Evolutionary conservation across 768 basidiomycete genomes (phyloP).

Genomic region (Tephrocybe rancida): DNA sequence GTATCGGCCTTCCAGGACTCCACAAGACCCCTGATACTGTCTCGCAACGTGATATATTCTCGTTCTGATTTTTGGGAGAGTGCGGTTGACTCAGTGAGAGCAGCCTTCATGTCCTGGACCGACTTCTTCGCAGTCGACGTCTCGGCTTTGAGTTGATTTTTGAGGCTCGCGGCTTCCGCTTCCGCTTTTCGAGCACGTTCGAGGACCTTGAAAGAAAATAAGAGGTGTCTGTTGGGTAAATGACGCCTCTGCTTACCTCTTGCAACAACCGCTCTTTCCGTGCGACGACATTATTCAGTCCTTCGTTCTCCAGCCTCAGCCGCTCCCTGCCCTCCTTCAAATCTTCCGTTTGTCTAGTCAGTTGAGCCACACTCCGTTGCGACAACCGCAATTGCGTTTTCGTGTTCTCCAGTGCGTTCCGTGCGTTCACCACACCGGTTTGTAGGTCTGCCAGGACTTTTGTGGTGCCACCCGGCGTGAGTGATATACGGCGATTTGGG

Average conservation of each 20-base stretch:
- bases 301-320: conserved; percentile 83
- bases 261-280: conserved; percentile 86
- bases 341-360: conserved; percentile 87
- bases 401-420: conserved; percentile 84
- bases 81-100: conserved; percentile 73
- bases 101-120: conserved; percentile 78
- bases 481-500: conserved; percentile 55
- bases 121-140: conserved; percentile 73
- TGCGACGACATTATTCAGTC: conserved; percentile 84
- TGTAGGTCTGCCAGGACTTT: conserved; percentile 89
- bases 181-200: conserved; percentile 89
- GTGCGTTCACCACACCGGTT: conserved; percentile 76
- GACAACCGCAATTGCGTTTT: conserved; percentile 79
- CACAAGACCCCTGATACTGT: conserved; percentile 72
- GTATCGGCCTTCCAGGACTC: conserved; percentile 78
- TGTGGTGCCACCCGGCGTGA: conserved; percentile 80
- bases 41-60: conserved; percentile 79
- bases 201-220: conserved; percentile 53
- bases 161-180: conserved; percentile 67
- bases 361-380: conserved; percentile 80
- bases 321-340: conserved; percentile 86
- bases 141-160: conserved; percentile 73
- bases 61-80: conserved; percentile 80
- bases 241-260: conserved; percentile 54
- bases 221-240: neutral